Conservation (phyloP, 2,329 filamentous ascomycete species). For the Chaetomium strumarium region DNA sequence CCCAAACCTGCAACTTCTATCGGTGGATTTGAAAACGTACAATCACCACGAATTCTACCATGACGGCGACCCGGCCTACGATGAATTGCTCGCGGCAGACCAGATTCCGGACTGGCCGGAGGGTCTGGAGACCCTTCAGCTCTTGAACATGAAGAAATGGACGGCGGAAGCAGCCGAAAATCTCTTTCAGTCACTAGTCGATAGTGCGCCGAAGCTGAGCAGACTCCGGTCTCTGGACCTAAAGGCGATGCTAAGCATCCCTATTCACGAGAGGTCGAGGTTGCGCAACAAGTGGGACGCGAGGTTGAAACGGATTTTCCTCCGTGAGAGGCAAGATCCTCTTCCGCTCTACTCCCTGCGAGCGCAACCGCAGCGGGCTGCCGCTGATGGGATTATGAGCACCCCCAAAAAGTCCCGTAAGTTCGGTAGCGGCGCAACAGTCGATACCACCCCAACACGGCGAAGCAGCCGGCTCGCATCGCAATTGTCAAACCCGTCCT, state of each 20-base stretch:
- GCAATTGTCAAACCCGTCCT: constrained; percentile 34
- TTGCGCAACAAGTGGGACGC: constrained; percentile 73
- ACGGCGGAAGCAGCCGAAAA: constrained; percentile 61
- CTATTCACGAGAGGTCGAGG: constrained; percentile 76
- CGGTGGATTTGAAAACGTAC: constrained; percentile 75
- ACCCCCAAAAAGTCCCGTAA: constrained; percentile 3
- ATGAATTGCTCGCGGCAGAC: constrained; percentile 54
- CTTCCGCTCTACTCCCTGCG: constrained; percentile 21
- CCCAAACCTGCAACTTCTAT: constrained; percentile 62
- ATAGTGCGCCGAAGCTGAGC: constrained; percentile 60
- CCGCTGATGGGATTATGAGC: neutral
- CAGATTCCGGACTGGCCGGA: constrained; percentile 75
- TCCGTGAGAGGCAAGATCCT: constrained; percentile 34
- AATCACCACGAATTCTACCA: constrained; percentile 61
- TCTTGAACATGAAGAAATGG: constrained; percentile 74
- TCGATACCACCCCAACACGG: constrained; percentile 9
- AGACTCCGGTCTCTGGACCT: constrained; percentile 65
- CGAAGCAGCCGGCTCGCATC: constrained; percentile 29
- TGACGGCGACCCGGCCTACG: constrained; percentile 71
- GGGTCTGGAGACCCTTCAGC: constrained; percentile 63
- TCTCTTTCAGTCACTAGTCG: constrained; percentile 73
- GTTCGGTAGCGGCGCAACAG: neutral
- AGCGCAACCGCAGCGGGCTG: neutral
- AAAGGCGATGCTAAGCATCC: constrained; percentile 70
- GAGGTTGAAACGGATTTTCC: constrained; percentile 63